phyloP scores from a whole-genome alignment of 2,329 filamentous ascomycete genomes.

The Achaetomium macrosporum region DNA sequence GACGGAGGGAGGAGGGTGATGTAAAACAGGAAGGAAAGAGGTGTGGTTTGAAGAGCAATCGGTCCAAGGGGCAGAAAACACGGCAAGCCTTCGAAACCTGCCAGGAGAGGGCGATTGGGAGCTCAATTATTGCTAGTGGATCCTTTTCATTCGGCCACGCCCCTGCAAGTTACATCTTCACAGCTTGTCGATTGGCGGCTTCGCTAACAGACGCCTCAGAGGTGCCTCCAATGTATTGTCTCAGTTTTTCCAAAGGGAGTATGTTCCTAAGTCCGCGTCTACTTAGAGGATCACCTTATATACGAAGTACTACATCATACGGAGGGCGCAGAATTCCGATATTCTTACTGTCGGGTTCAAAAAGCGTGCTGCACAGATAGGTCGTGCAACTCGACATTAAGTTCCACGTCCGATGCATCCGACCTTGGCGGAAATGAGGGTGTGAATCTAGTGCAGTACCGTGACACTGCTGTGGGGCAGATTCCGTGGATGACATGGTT shows the following conservation, averaged over 20 bases:
- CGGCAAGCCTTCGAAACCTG: conserved; percentile 16
- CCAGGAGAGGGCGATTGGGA: conserved; percentile 24
- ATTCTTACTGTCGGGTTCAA: no score
- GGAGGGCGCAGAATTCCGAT: no score
- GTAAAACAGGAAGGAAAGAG: conserved; percentile 21
- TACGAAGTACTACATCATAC: no score
- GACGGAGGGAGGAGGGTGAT: conserved; percentile 20
- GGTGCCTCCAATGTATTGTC: conserved; percentile 1
- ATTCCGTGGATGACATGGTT: conserved; percentile 9
- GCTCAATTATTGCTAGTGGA: conserved; percentile 18
- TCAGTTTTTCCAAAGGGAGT: not conserved
- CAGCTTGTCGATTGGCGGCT: conserved; percentile 4
- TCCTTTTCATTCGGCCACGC: conserved; percentile 20
- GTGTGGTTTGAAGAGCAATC: conserved; percentile 23
- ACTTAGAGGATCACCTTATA: no score
- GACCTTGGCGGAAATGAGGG: conserved; percentile 18
- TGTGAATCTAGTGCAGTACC: conserved; percentile 12
- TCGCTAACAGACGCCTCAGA: not conserved
- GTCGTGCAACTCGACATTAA: not conserved
- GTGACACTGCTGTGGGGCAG: conserved; percentile 11
- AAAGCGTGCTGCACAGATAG: no score
- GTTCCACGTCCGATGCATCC: not conserved
- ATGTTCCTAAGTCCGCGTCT: no score
- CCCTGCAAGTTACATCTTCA: not conserved
- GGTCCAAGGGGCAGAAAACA: conserved; percentile 21